Evolutionary conservation across 805 yeast genomes (phyloP).

Genomic region (Pichia occidentalis): DNA sequence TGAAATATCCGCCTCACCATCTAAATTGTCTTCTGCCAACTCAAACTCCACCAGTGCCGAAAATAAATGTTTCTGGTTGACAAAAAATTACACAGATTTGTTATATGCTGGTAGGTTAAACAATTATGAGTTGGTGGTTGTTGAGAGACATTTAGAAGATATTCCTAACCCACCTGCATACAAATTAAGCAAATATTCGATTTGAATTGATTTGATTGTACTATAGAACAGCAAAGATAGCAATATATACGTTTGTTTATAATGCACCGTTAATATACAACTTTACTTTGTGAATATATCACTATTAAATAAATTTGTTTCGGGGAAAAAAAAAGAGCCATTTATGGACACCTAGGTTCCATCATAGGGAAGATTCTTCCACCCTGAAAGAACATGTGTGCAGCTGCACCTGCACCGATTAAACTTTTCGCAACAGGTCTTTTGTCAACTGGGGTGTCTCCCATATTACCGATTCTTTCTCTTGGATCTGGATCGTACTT

Average conservation of each 20-base stretch:
- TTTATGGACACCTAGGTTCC: slow-evolving; percentile 17
- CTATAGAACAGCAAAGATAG: slow-evolving; percentile 27
- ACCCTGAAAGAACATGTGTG: slow-evolving; percentile 62
- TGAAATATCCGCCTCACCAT: slow-evolving; percentile 7
- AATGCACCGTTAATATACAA: no score
- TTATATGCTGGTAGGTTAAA: slow-evolving; percentile 51
- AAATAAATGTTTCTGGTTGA: slow-evolving; percentile 59
- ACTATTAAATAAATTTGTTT: no score
- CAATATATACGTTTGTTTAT: no score
- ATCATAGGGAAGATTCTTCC: slow-evolving; percentile 46
- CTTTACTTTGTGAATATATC: no score
- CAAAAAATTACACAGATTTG: slow-evolving; percentile 69
- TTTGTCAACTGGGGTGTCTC: slow-evolving; percentile 23
- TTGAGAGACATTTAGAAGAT: slow-evolving; percentile 67
- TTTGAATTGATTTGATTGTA: no score
- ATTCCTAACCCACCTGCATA: slow-evolving; percentile 57
- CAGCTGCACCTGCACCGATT: slow-evolving; percentile 62
- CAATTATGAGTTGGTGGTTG: slow-evolving; percentile 53
- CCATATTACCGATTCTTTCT: slow-evolving; percentile 43
- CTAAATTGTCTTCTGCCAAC: slow-evolving; percentile 4
- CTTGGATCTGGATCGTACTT: slow-evolving; percentile 42
- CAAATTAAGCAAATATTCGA: slow-evolving; percentile 45
- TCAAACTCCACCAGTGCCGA: slow-evolving; percentile 21
- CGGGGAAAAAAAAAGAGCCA: neutral
- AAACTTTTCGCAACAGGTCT: slow-evolving; percentile 35